A percentile compares a stretch with the other conserved stretches of the same genome.
phyloP scores from a whole-genome alignment of 345 rosid species.

The Salix udensis region DNA sequence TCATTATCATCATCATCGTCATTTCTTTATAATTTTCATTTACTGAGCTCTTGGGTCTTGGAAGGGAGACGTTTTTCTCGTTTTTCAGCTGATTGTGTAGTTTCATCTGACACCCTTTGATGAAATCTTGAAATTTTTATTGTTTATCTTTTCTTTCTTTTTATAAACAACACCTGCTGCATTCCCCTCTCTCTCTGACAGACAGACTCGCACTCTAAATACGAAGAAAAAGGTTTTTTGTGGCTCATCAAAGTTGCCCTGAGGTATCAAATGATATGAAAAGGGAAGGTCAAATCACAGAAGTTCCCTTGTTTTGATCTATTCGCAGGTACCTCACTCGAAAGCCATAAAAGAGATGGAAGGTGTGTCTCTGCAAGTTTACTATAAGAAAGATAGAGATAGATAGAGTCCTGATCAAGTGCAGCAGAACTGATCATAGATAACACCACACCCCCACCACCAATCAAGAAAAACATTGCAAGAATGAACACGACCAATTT shows the following conservation, averaged over 20 bases:
- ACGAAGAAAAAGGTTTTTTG: background rate
- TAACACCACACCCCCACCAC: no score
- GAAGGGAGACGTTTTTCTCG: constrained; percentile 80
- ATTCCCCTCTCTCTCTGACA: no score
- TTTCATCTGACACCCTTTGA: constrained; percentile 50
- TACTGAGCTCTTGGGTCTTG: constrained; percentile 28
- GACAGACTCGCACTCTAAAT: background rate
- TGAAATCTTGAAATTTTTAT: background rate
- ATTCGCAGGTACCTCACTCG: constrained; percentile 37
- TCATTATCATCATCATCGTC: constrained; percentile 40
- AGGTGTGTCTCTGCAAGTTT: background rate
- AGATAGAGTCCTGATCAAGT: background rate
- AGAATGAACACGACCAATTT: no score
- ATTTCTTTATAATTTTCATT: constrained; percentile 17
- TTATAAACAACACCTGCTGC: background rate
- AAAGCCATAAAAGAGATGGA: constrained; percentile 10
- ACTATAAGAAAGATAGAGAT: background rate
- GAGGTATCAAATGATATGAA: constrained; percentile 43
- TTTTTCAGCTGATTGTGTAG: constrained; percentile 63
- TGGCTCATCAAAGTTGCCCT: constrained; percentile 15
- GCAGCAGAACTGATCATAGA: no score
- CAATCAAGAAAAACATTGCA: no score
- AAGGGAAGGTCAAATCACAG: constrained; percentile 42
- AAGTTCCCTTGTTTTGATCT: constrained; percentile 34
- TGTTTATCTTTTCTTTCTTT: background rate